Base-by-base conservation (phyloP, 2,329 filamentous ascomycete species). In the Cordyceps fumosorosea region DNA sequence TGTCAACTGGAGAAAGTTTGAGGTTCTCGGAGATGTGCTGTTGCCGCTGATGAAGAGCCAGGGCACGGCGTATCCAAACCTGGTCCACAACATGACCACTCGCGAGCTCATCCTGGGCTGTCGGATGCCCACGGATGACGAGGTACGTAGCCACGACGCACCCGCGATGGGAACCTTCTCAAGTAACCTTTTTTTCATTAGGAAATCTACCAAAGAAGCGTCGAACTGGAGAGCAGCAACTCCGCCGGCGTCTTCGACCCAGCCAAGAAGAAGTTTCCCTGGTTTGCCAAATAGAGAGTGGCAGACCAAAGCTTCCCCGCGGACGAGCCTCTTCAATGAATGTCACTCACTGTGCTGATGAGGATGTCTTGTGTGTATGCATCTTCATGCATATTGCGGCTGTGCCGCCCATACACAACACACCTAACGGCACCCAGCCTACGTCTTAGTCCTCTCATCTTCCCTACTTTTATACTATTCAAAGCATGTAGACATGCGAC, bases 1-100 rank as follows among this genome's bases (percentile, higher is more conserved):
- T 57, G 90, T 99, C 72, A 98, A 98, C 73, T 99, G 95, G 95
- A 92, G 89, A 75, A 99, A 99, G 73, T 99, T 98, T 69, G 93
- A 98, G 74, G 89, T 99, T 37, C 87, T 98, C 75, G 93, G 93
- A 7, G 93, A 98, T 68, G 90, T 97, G 5, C 83, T 98, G 59
- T 80, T 97, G 64, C 89, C 91, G 2, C 87, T 99, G 60, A 96
- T 97, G 83, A 89, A 88, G 75, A 96, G 93, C 69, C 93, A 98
- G 75, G 89, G 90, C 60, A 86, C 86, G 55, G 87, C 91, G 5
- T 97, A 97, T 69, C 84, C 86, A 29, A 89, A 87, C 65, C 78
- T 93, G 65, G 78, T 80, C 40, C 87, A 82, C 69, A 87, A 89
- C 68, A 88, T 93, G 63, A 81, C 84, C 59, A 84, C 90, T 5